Evolutionary conservation across 495 filamentous ascomycete genomes (phyloP).

Genomic region (Polyplosphaeria fusca): DNA sequence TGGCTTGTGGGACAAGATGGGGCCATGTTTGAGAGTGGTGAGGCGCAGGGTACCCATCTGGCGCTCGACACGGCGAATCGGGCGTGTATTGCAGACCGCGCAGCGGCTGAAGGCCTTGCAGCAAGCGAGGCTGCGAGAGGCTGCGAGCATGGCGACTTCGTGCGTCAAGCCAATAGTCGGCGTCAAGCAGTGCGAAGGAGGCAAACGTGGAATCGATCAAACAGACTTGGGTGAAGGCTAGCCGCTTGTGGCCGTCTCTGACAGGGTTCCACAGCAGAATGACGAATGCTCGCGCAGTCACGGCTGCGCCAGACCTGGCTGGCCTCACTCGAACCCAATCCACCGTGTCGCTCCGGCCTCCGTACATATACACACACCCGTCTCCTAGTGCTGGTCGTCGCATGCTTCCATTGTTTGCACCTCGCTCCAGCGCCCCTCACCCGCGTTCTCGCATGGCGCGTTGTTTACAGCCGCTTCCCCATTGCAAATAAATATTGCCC

Average conservation of each 20-base stretch:
- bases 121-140: too few species aligned
- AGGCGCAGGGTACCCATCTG: background rate
- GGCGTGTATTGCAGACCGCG: too few species aligned
- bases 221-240: background rate
- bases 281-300: too few species aligned
- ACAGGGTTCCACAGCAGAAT: background rate
- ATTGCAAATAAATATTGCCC: too few species aligned
- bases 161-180: too few species aligned
- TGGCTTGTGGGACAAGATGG: background rate
- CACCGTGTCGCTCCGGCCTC: background rate
- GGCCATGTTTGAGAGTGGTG: background rate
- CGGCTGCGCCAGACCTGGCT: too few species aligned
- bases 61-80: too few species aligned
- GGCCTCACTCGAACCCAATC: background rate
- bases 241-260: background rate
- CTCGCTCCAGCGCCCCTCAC: background rate
- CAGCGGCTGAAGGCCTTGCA: too few species aligned
- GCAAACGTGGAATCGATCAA: background rate
- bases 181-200: background rate
- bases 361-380: background rate
- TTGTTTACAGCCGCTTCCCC: too few species aligned
- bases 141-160: too few species aligned
- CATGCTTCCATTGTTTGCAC: background rate
- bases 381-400: background rate
- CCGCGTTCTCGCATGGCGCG: conserved; percentile 3